Conservation (phyloP, 768 basidiomycete species). For the Infundibulicybe gibba region DNA sequence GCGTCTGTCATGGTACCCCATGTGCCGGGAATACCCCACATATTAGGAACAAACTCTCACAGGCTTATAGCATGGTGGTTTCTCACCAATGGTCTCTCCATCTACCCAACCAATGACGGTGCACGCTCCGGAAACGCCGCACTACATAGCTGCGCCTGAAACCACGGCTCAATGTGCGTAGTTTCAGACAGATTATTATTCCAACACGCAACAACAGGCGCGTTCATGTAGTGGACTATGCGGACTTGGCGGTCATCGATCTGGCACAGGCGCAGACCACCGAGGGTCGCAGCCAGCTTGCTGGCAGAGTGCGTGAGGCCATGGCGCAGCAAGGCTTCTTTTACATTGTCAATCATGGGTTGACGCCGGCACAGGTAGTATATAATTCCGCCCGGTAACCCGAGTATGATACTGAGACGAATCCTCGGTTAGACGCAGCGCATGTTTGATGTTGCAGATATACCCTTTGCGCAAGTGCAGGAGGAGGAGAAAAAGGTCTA, state of each 20-base stretch:
- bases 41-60: no score
- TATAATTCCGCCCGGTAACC: no score
- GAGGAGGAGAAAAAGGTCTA: constrained; percentile 40
- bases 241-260: constrained; percentile 51
- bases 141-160: constrained; percentile 25
- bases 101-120: no score
- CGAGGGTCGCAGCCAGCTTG: constrained; percentile 33
- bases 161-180: constrained; percentile 14
- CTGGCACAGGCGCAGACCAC: constrained; percentile 34
- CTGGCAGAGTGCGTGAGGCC: constrained; percentile 38
- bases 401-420: not conserved
- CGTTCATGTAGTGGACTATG: constrained; percentile 35
- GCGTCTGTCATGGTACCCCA: no score
- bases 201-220: no score
- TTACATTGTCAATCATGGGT: constrained; percentile 47
- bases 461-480: constrained; percentile 35
- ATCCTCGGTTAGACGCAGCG: constrained; percentile 27
- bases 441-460: constrained; percentile 45
- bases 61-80: no score
- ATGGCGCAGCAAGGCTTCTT: constrained; percentile 43
- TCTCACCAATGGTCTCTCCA: no score
- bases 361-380: constrained; percentile 31
- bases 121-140: constrained; percentile 12
- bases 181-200: no score
- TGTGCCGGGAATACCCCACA: no score